Base-by-base conservation (phyloP, 768 basidiomycete genomes). In the Panus rudis region DNA sequence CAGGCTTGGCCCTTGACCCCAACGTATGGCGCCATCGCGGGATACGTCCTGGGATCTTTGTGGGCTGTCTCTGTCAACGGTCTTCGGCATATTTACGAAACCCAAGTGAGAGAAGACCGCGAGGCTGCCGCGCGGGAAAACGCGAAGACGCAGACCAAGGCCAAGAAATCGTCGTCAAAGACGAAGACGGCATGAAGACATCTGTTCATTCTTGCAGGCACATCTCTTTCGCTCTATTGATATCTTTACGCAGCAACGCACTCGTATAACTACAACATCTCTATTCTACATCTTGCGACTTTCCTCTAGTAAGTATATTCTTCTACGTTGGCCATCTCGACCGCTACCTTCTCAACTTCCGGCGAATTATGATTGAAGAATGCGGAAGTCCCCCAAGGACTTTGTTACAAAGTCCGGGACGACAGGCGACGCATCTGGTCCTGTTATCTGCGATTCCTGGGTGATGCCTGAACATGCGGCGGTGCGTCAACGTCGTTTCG, bases 1-100 rank as follows among this genome's bases (percentile, higher is more conserved):
- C 45, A 92, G 86, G 78, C 82, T 20, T 93, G 86, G 83, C 91
- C 90, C 11, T 67, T 92, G 42, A 83, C 85, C 1, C 80, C 85
- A 11, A 76, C 85, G 11, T 78, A 78, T 52, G 83, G 86, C 17
- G 77, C 84, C 16, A 64, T 90, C 14, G 53, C 70, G 16, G 89
- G 90, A 6, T 81, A 84, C 53, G 71, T 84, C 41, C 23, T 72
- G 3, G 79, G 79, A 2, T 76, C 82, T 16, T 54, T 85, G 23
- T 54, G 54, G 7, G 79, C 79, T 1, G 65, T 89, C 30, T 63
- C 64, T 6, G 56, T 72, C 24, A 80, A 64, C 49, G 43, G 52
- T n/a, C n/a, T n/a, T 50, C 20, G 49, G 49, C 2, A 33, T 49
- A 8, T 37, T 25, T 13, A 43, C 47, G 21, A 20, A 14, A 16